Base-by-base conservation (phyloP, 1,284 basidiomycete genomes). In the Moesziomyces sp. region DNA sequence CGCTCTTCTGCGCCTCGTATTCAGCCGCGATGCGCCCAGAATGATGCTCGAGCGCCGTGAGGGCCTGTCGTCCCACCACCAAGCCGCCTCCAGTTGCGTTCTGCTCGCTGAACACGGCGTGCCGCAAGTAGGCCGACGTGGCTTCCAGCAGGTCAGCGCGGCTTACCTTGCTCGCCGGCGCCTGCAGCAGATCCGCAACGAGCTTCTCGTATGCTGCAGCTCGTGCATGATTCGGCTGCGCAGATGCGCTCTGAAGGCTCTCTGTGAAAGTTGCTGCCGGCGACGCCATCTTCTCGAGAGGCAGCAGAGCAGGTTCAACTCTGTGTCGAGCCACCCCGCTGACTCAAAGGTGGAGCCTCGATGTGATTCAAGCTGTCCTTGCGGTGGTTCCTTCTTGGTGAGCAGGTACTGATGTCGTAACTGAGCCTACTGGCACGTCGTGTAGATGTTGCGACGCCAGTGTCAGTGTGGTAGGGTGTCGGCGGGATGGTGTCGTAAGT, bases 51-150 rank as follows among this genome's bases (percentile, higher is more conserved):
- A 94, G 88, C 82, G 93, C 92, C 19, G 91, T 88, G 30, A 95
- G 87, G 35, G 94, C 90, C 76, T 94, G 92, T 74, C 93, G 88
- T 23, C 91, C 92, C 52, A 93, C 91, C 59, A 96, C 91, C 61
- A 93, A 88, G 45, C 92, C 91, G 47, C 91, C 89, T 70, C 79
- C 77, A 0, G 65, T 65, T 3, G 75, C 65, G 47, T 80, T 79
- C 23, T 86, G 87, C 76, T 93, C 92, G 72, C 91, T 89, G 83
- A 91, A 91, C 58, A 92, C 89, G 62, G 93, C 90, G 74, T 89
- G 88, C 70, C 91, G 89, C 74, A 94, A 88, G 74, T 94, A 86
- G 14, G 87, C 83, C 69, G 69, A 60, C 9, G 60, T 47, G 3
- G 60, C 61, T 50, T 54, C 48, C 11, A 61, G 52, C 44, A 79